Evolutionary conservation across 192 early-diverging fungal species (phyloP).

Genomic region (Allomyces javanicus): DNA sequence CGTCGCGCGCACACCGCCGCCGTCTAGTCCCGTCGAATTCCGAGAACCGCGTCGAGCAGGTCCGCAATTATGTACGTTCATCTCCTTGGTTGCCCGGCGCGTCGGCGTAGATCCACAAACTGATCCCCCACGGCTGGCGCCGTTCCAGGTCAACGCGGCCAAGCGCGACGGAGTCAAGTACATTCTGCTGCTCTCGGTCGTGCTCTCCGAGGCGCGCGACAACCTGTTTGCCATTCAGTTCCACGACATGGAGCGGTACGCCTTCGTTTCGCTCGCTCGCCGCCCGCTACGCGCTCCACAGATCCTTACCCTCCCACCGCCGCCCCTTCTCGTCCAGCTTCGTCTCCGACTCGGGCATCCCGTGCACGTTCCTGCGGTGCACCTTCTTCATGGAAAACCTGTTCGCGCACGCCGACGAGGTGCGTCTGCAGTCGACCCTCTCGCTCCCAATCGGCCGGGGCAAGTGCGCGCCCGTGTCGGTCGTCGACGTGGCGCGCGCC

Average conservation of each 20-base stretch:
- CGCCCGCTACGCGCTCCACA: too few relatives aligned
- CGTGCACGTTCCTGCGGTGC: not conserved
- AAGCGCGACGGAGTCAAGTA: not conserved
- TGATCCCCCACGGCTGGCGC: too few relatives aligned
- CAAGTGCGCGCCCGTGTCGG: not conserved
- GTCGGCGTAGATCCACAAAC: too few relatives aligned
- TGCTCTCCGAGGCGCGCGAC: not conserved
- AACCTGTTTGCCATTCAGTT: not conserved
- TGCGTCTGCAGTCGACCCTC: not conserved
- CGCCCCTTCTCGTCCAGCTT: not conserved
- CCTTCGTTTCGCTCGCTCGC: too few relatives aligned
- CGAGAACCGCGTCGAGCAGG: not conserved
- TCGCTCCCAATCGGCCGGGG: not conserved
- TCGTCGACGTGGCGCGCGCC: not conserved
- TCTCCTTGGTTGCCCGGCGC: too few relatives aligned
- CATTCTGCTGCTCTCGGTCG: not conserved
- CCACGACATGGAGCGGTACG: not conserved
- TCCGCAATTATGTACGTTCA: not conserved
- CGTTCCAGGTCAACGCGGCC: not conserved
- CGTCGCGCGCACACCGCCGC: too few relatives aligned
- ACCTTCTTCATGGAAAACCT: not conserved
- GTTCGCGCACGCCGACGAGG: not conserved
- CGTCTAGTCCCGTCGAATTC: not conserved
- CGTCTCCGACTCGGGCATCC: not conserved
- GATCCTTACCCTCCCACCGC: too few relatives aligned